A percentile compares a stretch with the other conserved stretches of the same genome.
Conservation (phyloP, 352 stramenopile genomes). For the Globisporangium splendens region DNA sequence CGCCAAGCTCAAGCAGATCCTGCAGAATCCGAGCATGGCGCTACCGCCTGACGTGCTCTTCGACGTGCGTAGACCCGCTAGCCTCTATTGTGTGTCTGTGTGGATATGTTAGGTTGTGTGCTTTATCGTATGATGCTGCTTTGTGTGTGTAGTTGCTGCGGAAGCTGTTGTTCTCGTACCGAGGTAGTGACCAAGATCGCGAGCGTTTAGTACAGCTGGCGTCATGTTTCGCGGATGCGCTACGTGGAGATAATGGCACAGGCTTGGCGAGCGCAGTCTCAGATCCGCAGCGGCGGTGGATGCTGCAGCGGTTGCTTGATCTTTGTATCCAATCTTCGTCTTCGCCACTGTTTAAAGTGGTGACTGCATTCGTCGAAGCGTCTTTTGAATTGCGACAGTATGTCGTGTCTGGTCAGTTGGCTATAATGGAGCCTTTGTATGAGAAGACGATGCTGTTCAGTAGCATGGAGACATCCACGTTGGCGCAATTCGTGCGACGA, state of each 20-base stretch:
- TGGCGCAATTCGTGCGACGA: constrained; percentile 24
- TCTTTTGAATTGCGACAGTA: constrained; percentile 29
- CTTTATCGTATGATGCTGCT: neutral
- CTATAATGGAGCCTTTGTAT: constrained; percentile 7
- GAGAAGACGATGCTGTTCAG: constrained; percentile 18
- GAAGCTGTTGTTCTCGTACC: constrained; percentile 43
- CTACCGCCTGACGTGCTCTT: constrained; percentile 49
- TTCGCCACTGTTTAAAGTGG: constrained; percentile 11
- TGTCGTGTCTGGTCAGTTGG: constrained; percentile 23
- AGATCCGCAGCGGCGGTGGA: constrained; percentile 25
- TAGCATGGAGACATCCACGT: constrained; percentile 21
- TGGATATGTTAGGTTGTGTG: constrained; percentile 8
- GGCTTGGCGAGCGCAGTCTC: constrained; percentile 14
- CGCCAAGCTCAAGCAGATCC: constrained; percentile 39
- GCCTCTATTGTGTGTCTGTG: neutral
- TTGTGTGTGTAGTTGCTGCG: constrained; percentile 27
- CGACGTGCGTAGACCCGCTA: constrained; percentile 25
- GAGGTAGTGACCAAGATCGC: constrained; percentile 20
- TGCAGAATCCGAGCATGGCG: constrained; percentile 46
- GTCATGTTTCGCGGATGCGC: constrained; percentile 22
- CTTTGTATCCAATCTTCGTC: constrained; percentile 34
- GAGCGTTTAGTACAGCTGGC: constrained; percentile 25
- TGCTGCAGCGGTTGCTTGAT: constrained; percentile 40
- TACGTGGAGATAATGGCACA: constrained; percentile 13
- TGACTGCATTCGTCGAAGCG: constrained; percentile 15